Evolutionary conservation across 768 basidiomycete species (phyloP), one percentile per base, ranked within the genome.

Genomic region (Mycena polygramma): DNA sequence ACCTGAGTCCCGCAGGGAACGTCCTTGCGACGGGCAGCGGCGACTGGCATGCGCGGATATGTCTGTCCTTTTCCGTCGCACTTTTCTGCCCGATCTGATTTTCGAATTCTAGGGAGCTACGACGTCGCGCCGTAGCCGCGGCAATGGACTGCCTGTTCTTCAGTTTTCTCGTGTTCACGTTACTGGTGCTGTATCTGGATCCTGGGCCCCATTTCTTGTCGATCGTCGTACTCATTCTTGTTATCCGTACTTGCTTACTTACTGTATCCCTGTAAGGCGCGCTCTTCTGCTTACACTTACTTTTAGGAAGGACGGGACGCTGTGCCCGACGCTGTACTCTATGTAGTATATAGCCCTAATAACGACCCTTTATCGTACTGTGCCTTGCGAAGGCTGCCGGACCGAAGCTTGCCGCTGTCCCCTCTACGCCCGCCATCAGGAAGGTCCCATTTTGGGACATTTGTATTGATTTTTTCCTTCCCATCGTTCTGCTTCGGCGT

Each of bases 11-110:
- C 7, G 74, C 75, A n/a, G 78, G 80, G n/a, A 77, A 73, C 46
- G 67, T 78, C n/a, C 71, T 81, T 20, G 79, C 81, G 4, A 80
- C 79, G 7, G 81, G 81, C 6, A 80, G 79, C 66, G 79, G 81
- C 19, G 81, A 81, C 69, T 79, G 79, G 78, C 78, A 79, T 57
- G 79, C 79, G 20, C 75, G 79, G 39, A 81, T 81, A 75, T 81
- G 80, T 79, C 48, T 54, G 78, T 79, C 7, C 9, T n/a, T 59
- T 72, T 43, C 54, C 15, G 15, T 64, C 4, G 39, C 30, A 41
- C 20, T 2, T 62, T 24, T 10, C n/a, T 9, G 20, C n/a, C 5
- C 22, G 30, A 6, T 68, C 49, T 66, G 37, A 63, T 37, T 11
- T 39, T 4, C 5, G 37, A 17, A 39, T 68, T 37, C 60, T n/a